Base-by-base conservation (phyloP, 1,284 basidiomycete genomes). In the Agaricales sp. region DNA sequence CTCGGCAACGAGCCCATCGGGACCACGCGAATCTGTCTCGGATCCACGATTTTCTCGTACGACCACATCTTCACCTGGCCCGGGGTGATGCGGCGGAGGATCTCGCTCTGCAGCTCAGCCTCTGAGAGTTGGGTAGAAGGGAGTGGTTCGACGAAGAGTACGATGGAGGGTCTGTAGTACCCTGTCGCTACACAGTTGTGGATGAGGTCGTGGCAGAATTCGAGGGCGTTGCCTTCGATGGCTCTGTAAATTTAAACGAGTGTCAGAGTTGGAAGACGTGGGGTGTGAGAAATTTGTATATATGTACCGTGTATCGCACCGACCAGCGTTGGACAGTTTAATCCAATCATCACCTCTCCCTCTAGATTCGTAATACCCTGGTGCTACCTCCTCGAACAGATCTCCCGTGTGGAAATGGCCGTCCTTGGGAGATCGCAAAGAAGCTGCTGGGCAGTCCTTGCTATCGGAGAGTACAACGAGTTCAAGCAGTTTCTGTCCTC, bases 241-340 rank as follows among this genome's bases (percentile, higher is more conserved):
- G 30, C 30, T 11, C 30, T 35, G 30, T n/a, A 35, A 35, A n/a
- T 11, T 11, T 35, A 35, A 8, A n/a, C n/a, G n/a, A n/a, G n/a
- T n/a, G n/a, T n/a, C n/a, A n/a, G n/a, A n/a, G n/a, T 35, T 35
- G 30, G n/a, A n/a, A n/a, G 8, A 8, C 8, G 30, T 35, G 30
- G 8, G 30, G 11, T 35, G n/a, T 35, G 11, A 35, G 30, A 35
- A 11, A 8, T n/a, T 11, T 35, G 30, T 8, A 35, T 11, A 35
- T n/a, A 35, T 8, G 30, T 35, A 35, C 30, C 30, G 30, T 11
- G 78, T 79, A 58, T 80, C 77, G 57, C 75, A 77, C 30, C 72
- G 67, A 48, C 74, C 61, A 50, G 73, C 73, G 60, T 70, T 77
- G 11, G 11, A 8, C 30, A 35, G n/a, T n/a, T 11, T 11, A n/a